Percentiles rank a stretch among this genome's conserved stretches.
These are phyloP conservation scores for Aspergillus arachidicola DNA, from an alignment of 2,329 filamentous ascomycete species.

Conservation along the genomic window DNA sequence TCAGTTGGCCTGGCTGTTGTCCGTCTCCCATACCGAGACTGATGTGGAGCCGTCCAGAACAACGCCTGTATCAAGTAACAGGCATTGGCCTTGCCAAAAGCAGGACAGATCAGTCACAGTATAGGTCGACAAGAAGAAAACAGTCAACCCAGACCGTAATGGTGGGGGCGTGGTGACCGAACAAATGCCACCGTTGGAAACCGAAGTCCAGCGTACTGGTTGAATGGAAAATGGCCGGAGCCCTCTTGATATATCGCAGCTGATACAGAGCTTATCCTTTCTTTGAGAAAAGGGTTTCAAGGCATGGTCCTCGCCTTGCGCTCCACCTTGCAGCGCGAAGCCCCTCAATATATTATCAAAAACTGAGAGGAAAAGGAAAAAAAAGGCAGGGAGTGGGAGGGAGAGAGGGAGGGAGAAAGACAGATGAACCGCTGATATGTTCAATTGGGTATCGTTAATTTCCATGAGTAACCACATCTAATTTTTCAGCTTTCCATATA, in stretches of 20 bases:
- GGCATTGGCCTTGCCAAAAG: not conserved
- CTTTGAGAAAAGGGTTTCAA: conserved; percentile 44
- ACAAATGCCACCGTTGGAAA: conserved; percentile 10
- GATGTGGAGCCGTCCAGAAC: conserved; percentile 11
- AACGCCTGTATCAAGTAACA: not conserved
- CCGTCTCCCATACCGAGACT: conserved; percentile 8
- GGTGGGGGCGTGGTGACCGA: conserved; percentile 4
- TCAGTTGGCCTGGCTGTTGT: conserved; percentile 3
- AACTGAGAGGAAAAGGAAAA: conserved; percentile 3
- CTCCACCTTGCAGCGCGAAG: conserved; percentile 57
- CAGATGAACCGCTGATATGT: conserved; percentile 13
- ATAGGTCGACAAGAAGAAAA: conserved; percentile 11
- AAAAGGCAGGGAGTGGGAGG: not conserved
- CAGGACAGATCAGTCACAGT: conserved; percentile 26
- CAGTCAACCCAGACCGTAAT: conserved; percentile 12
- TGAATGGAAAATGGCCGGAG: conserved; percentile 16
- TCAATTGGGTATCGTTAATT: conserved; percentile 31
- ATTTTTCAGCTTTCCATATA: not conserved
- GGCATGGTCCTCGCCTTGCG: conserved; percentile 55
- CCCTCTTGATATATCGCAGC: conserved; percentile 51
- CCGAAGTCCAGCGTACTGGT: conserved; percentile 17
- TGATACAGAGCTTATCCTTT: conserved; percentile 55
- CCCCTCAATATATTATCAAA: conserved; percentile 1
- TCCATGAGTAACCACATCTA: conserved; percentile 6
- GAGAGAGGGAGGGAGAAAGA: not conserved